Evolutionary conservation across 805 yeast genomes (phyloP).

Genomic region (Komagataella populi): DNA sequence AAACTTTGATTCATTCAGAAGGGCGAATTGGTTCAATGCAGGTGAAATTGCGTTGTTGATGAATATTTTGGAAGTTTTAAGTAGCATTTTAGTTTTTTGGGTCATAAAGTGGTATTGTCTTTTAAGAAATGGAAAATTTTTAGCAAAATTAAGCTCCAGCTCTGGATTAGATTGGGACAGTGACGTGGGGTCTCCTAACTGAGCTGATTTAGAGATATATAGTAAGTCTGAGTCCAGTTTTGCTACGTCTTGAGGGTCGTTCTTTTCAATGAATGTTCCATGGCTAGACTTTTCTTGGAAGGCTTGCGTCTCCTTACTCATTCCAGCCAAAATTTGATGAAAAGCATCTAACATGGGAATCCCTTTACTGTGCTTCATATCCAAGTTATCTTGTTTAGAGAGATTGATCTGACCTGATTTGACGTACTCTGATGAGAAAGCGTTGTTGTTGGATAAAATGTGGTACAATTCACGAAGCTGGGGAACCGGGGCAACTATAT

Average conservation of each 20-base stretch:
- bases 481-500: constrained; percentile 17
- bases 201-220: background rate
- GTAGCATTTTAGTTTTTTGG: constrained; percentile 31
- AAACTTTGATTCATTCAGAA: constrained; percentile 60
- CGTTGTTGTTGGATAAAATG: background rate
- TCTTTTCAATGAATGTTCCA: background rate
- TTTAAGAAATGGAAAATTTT: constrained; percentile 75
- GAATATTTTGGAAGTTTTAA: constrained; percentile 31
- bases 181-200: background rate
- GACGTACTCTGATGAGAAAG: background rate
- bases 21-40: constrained; percentile 48
- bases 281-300: background rate
- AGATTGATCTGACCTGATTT: background rate
- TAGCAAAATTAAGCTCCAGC: constrained; percentile 56
- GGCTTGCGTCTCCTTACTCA: background rate
- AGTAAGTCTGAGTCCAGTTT: background rate
- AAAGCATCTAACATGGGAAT: background rate
- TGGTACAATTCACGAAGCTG: constrained; percentile 16
- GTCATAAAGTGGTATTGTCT: constrained; percentile 41
- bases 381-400: background rate
- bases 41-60: constrained; percentile 50
- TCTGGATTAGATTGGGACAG: background rate
- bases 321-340: background rate
- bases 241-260: background rate
- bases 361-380: background rate